phyloP scores from a whole-genome alignment of 441 rosid genomes.

The Brassica hybrid region DNA sequence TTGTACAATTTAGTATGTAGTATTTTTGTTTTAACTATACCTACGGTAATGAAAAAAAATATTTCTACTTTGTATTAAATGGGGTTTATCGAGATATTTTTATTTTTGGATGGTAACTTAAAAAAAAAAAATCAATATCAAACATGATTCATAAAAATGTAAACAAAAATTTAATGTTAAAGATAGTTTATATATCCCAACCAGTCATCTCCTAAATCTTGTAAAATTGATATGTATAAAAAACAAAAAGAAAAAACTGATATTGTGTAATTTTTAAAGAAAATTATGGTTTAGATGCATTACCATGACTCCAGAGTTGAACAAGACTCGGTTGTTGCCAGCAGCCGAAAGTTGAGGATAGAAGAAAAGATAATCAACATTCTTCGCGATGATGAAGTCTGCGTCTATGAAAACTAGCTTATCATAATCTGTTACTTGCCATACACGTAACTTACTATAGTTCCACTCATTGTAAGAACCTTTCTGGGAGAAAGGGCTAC shows the following conservation, averaged over 20 bases:
- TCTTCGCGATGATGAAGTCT: slow-evolving; percentile 57
- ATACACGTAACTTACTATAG: slow-evolving; percentile 71
- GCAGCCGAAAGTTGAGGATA: slow-evolving; percentile 73
- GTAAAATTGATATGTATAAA: neutral
- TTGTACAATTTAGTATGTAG: too few species aligned
- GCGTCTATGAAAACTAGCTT: slow-evolving; percentile 74
- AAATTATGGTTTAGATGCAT: neutral
- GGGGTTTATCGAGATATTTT: neutral
- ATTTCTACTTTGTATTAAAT: neutral
- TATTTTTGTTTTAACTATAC: too few species aligned
- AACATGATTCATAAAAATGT: neutral
- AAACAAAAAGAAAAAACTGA: neutral
- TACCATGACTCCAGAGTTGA: slow-evolving; percentile 88
- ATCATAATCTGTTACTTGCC: slow-evolving; percentile 64
- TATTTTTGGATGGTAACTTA: neutral
- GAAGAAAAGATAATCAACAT: slow-evolving; percentile 57
- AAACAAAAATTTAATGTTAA: neutral
- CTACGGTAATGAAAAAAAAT: neutral
- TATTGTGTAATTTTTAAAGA: neutral
- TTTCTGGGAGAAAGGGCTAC: slow-evolving; percentile 58
- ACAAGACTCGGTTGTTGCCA: slow-evolving; percentile 46
- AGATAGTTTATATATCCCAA: neutral
- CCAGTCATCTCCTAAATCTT: neutral
- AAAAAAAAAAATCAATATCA: too few species aligned
- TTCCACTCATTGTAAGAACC: slow-evolving; percentile 83